Base-by-base conservation (phyloP, 2,329 filamentous ascomycete genomes). In the Trichoderma sp. region DNA sequence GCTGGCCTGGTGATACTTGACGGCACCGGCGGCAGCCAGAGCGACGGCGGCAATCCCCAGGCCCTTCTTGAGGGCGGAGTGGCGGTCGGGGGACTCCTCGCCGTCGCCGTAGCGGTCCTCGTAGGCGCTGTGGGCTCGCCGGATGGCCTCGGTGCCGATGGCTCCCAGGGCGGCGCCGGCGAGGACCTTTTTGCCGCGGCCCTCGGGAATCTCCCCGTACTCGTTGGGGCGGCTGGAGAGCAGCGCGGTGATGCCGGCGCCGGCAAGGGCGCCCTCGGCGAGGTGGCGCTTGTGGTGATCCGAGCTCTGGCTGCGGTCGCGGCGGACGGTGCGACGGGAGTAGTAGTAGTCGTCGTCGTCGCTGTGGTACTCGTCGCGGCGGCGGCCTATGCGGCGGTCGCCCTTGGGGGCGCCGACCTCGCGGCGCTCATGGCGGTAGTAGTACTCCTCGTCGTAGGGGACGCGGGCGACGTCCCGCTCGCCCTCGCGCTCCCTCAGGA, bases 251-350 rank as follows among this genome's bases (percentile, higher is more conserved):
- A 87, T 75, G 56, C 86, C 87, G 19, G 87, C 87, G 17, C 86
- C 87, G 30, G 87, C 87, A 17, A 88, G 78, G 10, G 86, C 87
- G n/a, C 87, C 87, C 71, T 88, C 86, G 24, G 86, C 86, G 5
- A 89, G 74, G 69, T 88, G 83, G 48, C 83, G 83, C 73, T 81
- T 87, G 69, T 84, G 81, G 57, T 80, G 77, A 45, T 67, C 55
- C 5, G 79, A 76, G 68, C 82, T 83, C 14, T 77, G 76, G 67
- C 83, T 85, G 50, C 81, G 79, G 19, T 84, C 83, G 21, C 82
- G 80, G 19, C 79, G 82, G 41, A 84, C 72, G 55, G 76, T 78
- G 69, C 76, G 77, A 68, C 81, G 77, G 70, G 80, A 74, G 66
- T 80, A 80, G 62, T 83, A 80, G 41, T 82, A 80, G 67, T 86